Conservation (phyloP, 306 rosid species). For the Argentina anserina region DNA sequence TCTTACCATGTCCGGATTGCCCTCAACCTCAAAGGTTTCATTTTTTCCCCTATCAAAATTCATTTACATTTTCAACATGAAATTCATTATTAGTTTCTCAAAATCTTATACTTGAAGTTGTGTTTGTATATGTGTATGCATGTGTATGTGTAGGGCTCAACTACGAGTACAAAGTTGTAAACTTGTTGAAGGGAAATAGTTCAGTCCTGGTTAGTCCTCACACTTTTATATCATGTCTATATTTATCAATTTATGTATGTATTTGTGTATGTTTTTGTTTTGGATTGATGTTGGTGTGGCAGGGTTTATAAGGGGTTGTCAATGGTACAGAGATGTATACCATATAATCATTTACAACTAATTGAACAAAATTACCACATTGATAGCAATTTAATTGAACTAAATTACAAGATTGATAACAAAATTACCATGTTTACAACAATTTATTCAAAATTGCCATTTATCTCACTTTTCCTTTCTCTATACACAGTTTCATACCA, state of each 20-base stretch:
- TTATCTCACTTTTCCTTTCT: too few species aligned
- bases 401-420: too few species aligned
- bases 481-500: too few species aligned
- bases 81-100: neutral
- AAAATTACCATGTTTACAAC: too few species aligned
- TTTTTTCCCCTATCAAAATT: neutral
- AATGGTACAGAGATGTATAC: too few species aligned
- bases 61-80: neutral
- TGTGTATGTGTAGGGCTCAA: too few species aligned
- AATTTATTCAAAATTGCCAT: too few species aligned
- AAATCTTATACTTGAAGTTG: neutral
- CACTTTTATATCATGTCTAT: neutral
- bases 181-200: slow-evolving; percentile 54
- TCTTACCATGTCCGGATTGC: slow-evolving; percentile 45
- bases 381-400: too few species aligned
- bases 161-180: slow-evolving; percentile 46
- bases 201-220: slow-evolving; percentile 42
- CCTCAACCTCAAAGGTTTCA: slow-evolving; percentile 62
- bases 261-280: neutral
- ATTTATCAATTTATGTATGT: neutral
- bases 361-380: too few species aligned
- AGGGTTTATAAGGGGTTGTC: slow-evolving; percentile 61
- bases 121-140: slow-evolving; percentile 31
- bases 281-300: neutral
- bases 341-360: too few species aligned